phyloP scores from a whole-genome alignment of 1,284 basidiomycete genomes.

The Irpex sp. region DNA sequence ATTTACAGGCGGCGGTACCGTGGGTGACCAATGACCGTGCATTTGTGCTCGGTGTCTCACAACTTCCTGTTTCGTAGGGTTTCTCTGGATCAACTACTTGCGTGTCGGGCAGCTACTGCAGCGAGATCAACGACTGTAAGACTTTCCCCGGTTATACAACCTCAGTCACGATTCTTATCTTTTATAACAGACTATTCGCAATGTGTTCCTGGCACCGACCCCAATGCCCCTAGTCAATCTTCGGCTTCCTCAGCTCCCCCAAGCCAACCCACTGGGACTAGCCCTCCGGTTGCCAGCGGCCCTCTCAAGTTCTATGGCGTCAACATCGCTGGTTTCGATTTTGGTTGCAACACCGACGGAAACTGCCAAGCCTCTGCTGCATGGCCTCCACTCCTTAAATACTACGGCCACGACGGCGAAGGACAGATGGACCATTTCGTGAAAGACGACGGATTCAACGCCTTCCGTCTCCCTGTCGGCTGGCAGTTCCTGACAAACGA shows the following conservation, averaged over 20 bases:
- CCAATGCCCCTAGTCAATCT: conserved; percentile 4
- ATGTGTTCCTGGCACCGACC: conserved; percentile 23
- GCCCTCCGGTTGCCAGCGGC: conserved; percentile 16
- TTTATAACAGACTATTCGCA: conserved; percentile 25
- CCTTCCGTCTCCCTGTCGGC: conserved; percentile 48
- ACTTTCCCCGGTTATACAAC: not conserved
- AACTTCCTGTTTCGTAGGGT: conserved; percentile 20
- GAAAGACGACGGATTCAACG: conserved; percentile 44
- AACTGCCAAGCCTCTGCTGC: conserved; percentile 36
- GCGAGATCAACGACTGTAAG: conserved; percentile 21
- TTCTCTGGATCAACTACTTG: conserved; percentile 40
- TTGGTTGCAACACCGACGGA: conserved; percentile 41
- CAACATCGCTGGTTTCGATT: conserved; percentile 49
- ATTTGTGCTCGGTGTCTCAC: not conserved
- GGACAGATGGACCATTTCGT: conserved; percentile 59
- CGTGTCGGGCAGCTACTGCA: conserved; percentile 33
- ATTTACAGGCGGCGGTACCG: conserved; percentile 21
- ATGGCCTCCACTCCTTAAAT: conserved; percentile 41
- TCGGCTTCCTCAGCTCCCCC: conserved; percentile 5
- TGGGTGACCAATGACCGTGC: conserved; percentile 8
- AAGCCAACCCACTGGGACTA: conserved; percentile 8
- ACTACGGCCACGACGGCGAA: conserved; percentile 43
- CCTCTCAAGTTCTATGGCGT: conserved; percentile 30
- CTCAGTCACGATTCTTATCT: not conserved
- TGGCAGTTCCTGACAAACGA: conserved; percentile 54